A percentile compares a stretch with the other conserved stretches of the same genome.
phyloP scores from a whole-genome alignment of 2,329 filamentous ascomycete genomes.

The Ophiostoma sp. region DNA sequence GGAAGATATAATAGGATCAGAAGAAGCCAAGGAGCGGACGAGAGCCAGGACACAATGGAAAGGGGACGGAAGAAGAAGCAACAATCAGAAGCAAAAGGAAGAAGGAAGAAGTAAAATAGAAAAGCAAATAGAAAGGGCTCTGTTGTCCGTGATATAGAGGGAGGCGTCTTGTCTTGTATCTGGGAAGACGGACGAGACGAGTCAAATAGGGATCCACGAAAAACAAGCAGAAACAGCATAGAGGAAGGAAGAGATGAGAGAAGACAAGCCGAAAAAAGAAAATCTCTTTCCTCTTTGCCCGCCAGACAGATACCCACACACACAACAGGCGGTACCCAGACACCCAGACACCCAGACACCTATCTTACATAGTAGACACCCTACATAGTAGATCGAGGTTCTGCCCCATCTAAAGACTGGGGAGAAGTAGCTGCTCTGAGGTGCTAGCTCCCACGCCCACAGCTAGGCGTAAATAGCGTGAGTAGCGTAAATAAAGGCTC shows the following conservation, averaged over 20 bases:
- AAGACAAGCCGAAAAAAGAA: constrained; percentile 19
- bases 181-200: constrained; percentile 16
- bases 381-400: neutral
- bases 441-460: neutral
- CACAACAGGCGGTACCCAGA: constrained; percentile 11
- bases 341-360: neutral
- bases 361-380: no score
- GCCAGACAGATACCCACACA: constrained; percentile 18
- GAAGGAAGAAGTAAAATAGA: constrained; percentile 9
- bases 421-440: neutral
- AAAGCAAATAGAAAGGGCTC: neutral
- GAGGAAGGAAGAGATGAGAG: neutral
- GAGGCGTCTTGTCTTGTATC: constrained; percentile 16
- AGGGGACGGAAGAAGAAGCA: constrained; percentile 9
- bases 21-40: neutral
- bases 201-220: constrained; percentile 19
- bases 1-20: neutral
- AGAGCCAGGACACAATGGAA: neutral
- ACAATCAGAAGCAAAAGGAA: constrained; percentile 6
- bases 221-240: constrained; percentile 14
- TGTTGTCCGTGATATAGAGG: neutral
- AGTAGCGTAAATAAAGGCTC: neutral
- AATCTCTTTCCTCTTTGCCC: constrained; percentile 16
- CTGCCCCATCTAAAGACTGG: neutral
- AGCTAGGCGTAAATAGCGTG: neutral